Conservation (phyloP, 2,329 filamentous ascomycete genomes). For the Microcera coccophila region DNA sequence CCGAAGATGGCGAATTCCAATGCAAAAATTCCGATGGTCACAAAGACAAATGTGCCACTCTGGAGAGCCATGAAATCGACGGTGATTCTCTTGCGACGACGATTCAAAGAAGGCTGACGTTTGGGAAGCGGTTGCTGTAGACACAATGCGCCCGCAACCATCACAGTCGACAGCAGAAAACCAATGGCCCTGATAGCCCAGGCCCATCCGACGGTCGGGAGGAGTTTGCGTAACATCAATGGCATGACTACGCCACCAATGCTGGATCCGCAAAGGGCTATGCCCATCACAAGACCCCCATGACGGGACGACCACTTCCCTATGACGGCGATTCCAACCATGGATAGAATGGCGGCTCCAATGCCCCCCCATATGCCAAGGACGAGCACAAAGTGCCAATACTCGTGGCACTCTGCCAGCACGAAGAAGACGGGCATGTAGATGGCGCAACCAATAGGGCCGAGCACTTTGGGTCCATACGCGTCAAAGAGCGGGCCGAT, state of each 20-base stretch:
- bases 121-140: slow-evolving; percentile 25
- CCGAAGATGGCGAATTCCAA: slow-evolving; percentile 42
- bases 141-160: slow-evolving; percentile 41
- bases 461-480: slow-evolving; percentile 41
- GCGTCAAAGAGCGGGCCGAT: slow-evolving; percentile 47
- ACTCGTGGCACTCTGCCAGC: slow-evolving; percentile 43
- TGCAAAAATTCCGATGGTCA: slow-evolving; percentile 22
- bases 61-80: slow-evolving; percentile 38
- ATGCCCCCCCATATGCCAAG: slow-evolving; percentile 45
- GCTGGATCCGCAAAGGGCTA: slow-evolving; percentile 44
- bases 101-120: too few species aligned
- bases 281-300: slow-evolving; percentile 45
- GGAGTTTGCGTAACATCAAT: slow-evolving; percentile 29
- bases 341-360: slow-evolving; percentile 37
- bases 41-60: slow-evolving; percentile 37
- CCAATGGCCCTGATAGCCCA: slow-evolving; percentile 52
- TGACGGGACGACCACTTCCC: slow-evolving; percentile 46
- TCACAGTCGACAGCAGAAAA: slow-evolving; percentile 41
- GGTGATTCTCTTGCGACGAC: slow-evolving; percentile 35
- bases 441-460: slow-evolving; percentile 33
- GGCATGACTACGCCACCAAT: slow-evolving; percentile 49
- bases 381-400: slow-evolving; percentile 51
- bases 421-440: slow-evolving; percentile 41
- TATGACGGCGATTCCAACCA: slow-evolving; percentile 43
- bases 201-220: slow-evolving; percentile 43